phyloP scores from a whole-genome alignment of 148 eudicot species.

The Pouteria glomerata region DNA sequence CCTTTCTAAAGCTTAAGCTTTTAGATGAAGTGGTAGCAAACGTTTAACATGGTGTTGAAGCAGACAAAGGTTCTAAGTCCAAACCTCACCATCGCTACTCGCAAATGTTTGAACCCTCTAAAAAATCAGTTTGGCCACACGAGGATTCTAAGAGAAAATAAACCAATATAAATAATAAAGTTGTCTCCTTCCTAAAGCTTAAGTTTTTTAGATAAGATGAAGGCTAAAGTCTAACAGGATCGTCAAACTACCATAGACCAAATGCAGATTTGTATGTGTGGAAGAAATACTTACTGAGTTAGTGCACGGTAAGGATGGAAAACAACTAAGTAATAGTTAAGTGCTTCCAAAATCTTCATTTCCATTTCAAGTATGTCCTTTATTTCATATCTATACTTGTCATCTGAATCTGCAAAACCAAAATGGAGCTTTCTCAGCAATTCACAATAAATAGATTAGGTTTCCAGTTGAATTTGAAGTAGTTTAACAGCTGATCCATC shows the following conservation, averaged over 20 bases:
- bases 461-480: neutral
- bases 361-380: slow-evolving; percentile 99
- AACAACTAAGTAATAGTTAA: slow-evolving; percentile 82
- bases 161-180: too few relatives aligned
- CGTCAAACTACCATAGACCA: neutral
- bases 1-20: too few relatives aligned
- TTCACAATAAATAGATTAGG: slow-evolving; percentile 3
- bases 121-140: too few relatives aligned
- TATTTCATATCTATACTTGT: slow-evolving; percentile 77
- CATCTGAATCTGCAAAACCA: slow-evolving; percentile 59
- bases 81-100: too few relatives aligned
- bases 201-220: too few relatives aligned
- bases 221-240: too few relatives aligned
- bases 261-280: neutral
- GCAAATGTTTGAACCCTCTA: too few relatives aligned
- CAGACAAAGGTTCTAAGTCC: too few relatives aligned
- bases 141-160: too few relatives aligned
- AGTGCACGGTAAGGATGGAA: slow-evolving; percentile 93
- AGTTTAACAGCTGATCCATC: neutral
- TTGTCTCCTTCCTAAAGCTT: too few relatives aligned
- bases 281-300: slow-evolving; percentile 58
- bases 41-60: too few relatives aligned
- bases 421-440: slow-evolving; percentile 19
- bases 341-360: slow-evolving; percentile 96
- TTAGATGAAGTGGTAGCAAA: too few relatives aligned